Base-by-base conservation (phyloP, 495 filamentous ascomycete genomes). In the Trichocladium antarcticum region DNA sequence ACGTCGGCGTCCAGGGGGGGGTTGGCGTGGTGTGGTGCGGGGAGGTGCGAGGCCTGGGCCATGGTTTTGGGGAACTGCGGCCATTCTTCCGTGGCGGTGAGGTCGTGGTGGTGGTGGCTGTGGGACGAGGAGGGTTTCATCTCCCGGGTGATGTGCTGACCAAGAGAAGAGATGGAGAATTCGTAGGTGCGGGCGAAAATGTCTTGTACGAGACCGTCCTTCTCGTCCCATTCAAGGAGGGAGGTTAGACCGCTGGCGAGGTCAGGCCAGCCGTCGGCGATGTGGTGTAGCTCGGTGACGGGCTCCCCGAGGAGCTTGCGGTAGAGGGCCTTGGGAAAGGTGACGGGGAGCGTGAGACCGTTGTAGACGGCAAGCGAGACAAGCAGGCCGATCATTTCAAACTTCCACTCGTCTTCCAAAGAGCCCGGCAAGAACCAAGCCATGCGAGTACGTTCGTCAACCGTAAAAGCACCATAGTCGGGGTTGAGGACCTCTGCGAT, bases 301-400 rank as follows among this genome's bases (percentile, higher is more conserved):
- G 69, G 70, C 45, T 72, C 64, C 2, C 77, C 80, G 11, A 94
- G 74, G 2, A 97, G 72, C 54, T 86, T 86, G 47, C 78, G 76
- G 64, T 98, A 98, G 22, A 97, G 76, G 0, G 81, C 82, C 41
- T 75, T 76, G 6, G 92, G 92, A 51, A 98, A 89, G 5, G 81
- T 93, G 46, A 96, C 71, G 1, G 90, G 90, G 1, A 98, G 71
- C 0, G 87, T 94, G 16, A 95, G 72, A 1, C 89, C 89, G 54
- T 97, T 98, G 67, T 94, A 95, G 16, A 96, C 74, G n/a, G 92
- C 92, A 3, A 98, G 69, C 0, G 83, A 89, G 49, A 95, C 74
- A 37, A 96, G 63, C n/a, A 95, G 61, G 3, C 92, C 92, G 28
- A 95, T 68, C 2, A 96, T 75, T 63, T 98, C 89, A 59, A 84